A percentile compares a stretch with the other conserved stretches of the same genome.
Evolutionary conservation across 495 filamentous ascomycete genomes (phyloP).

Genomic region (Zalerion maritima): DNA sequence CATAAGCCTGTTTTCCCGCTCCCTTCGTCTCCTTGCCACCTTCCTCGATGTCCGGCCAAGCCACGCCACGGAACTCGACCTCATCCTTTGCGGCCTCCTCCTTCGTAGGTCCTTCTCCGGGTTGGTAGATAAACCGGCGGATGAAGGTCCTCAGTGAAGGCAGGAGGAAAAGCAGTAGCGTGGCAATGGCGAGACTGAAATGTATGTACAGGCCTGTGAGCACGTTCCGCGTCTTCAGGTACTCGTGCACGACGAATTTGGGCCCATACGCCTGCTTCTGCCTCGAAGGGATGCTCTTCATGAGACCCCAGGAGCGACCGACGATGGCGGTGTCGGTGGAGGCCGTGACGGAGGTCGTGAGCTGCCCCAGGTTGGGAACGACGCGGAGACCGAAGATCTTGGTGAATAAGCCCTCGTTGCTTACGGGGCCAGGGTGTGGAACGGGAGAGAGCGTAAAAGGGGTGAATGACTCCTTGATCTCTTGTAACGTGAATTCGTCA

Average conservation of each 20-base stretch:
- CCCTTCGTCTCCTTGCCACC: conserved; percentile 9
- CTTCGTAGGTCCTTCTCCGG: conserved; percentile 50
- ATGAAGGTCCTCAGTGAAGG: conserved; percentile 21
- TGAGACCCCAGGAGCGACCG: conserved; percentile 62
- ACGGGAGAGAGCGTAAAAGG: conserved; percentile 58
- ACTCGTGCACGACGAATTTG: conserved; percentile 58
- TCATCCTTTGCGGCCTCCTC: conserved; percentile 42
- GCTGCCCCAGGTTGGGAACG: conserved; percentile 50
- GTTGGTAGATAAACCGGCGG: conserved; percentile 36
- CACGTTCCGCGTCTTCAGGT: conserved; percentile 45
- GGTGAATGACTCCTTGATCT: conserved; percentile 37
- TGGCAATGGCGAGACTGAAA: conserved; percentile 33
- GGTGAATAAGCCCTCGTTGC: conserved; percentile 17
- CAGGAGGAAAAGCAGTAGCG: conserved; percentile 32
- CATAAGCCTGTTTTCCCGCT: conserved; percentile 36
- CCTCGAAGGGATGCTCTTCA: conserved; percentile 31
- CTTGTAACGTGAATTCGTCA: conserved; percentile 41
- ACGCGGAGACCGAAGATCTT: conserved; percentile 46
- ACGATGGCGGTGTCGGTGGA: conserved; percentile 52
- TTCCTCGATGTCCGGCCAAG: conserved; percentile 39
- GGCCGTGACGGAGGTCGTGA: conserved; percentile 45
- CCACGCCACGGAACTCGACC: conserved; percentile 53
- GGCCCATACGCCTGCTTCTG: conserved; percentile 45
- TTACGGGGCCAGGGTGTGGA: conserved; percentile 24
- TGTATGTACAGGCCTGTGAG: conserved; percentile 43